Conservation (phyloP, 164 flowering plant species). For the Vitis cinerea region DNA sequence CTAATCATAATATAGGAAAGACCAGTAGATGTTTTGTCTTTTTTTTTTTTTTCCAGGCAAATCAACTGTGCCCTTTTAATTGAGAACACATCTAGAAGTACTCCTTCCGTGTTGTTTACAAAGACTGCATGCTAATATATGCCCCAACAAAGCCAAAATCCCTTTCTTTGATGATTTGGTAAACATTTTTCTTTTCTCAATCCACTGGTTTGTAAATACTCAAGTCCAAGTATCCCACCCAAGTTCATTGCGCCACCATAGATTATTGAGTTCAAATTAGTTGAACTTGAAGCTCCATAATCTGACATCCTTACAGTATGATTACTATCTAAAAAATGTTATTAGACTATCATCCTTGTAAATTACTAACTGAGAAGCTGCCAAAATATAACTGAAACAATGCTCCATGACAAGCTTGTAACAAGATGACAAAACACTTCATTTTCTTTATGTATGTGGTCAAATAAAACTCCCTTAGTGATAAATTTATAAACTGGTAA, state of each 20-base stretch:
- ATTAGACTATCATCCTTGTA: conserved; percentile 42
- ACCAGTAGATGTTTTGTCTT: too few species aligned
- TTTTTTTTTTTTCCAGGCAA: too few species aligned
- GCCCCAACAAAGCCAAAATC: too few species aligned
- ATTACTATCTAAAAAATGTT: conserved; percentile 42
- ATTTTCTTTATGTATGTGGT: conserved; percentile 31
- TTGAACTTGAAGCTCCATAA: conserved; percentile 46
- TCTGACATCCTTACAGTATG: conserved; percentile 42
- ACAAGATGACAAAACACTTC: too few species aligned
- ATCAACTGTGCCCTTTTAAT: too few species aligned
- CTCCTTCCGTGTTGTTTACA: too few species aligned
- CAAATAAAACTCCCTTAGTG: conserved; percentile 38
- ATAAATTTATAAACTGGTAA: conserved; percentile 48
- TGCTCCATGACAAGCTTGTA: conserved; percentile 18
- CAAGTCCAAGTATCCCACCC: conserved; percentile 43
- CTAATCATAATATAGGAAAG: too few species aligned
- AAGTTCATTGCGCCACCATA: conserved; percentile 40
- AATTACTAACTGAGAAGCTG: conserved; percentile 36
- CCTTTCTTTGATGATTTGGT: too few species aligned
- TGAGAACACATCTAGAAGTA: too few species aligned
- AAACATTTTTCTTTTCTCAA: conserved; percentile 44
- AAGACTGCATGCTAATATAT: too few species aligned
- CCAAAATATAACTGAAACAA: conserved; percentile 43
- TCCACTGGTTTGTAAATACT: conserved; percentile 39
- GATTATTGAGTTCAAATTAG: conserved; percentile 28